Conservation (phyloP, 192 early-diverging fungal species). For the Rhizoclosmatium globosum region DNA sequence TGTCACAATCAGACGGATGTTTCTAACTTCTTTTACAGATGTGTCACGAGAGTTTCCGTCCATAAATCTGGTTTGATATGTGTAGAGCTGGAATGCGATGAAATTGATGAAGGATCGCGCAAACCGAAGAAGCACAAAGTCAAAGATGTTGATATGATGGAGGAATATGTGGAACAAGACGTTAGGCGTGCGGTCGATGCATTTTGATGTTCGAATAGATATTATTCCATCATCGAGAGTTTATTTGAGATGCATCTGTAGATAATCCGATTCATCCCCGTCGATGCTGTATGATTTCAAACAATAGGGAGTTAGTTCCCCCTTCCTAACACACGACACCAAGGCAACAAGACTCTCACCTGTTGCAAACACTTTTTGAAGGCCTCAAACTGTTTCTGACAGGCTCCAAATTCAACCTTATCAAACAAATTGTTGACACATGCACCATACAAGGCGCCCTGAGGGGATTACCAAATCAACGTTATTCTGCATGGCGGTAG, state of each 20-base stretch:
- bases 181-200: too few species aligned
- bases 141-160: not conserved
- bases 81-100: too few species aligned
- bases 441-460: conserved; percentile 30
- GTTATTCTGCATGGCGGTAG: not conserved
- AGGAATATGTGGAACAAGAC: not conserved
- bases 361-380: conserved; percentile 30
- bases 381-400: conserved; percentile 14
- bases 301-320: too few species aligned
- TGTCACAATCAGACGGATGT: too few species aligned
- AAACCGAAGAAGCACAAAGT: not conserved
- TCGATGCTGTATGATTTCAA: too few species aligned
- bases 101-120: too few species aligned
- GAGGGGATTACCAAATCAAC: not conserved
- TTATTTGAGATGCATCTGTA: not conserved
- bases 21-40: too few species aligned
- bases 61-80: too few species aligned
- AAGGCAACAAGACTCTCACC: not conserved
- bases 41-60: too few species aligned
- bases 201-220: too few species aligned
- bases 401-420: conserved; percentile 22
- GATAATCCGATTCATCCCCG: too few species aligned
- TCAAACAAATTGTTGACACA: conserved; percentile 25
- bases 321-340: not conserved
- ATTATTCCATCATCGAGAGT: not conserved